A percentile compares a stretch with the other conserved stretches of the same genome.
Conservation (phyloP, 2,329 filamentous ascomycete genomes). For the Talaromyces sp. region DNA sequence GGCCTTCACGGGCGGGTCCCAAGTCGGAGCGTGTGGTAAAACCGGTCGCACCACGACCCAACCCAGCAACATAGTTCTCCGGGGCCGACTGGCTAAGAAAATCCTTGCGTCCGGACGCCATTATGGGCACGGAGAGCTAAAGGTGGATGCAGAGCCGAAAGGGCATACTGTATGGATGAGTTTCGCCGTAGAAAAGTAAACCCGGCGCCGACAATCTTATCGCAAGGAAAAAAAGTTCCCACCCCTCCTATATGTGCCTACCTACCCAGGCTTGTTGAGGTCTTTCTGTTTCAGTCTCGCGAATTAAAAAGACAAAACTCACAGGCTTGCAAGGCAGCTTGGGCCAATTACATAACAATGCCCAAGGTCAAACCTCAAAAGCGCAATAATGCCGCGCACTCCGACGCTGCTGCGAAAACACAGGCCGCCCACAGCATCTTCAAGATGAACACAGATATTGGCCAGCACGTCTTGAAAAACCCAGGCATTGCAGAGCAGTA, state of each 20-base stretch:
- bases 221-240: constrained; percentile 30
- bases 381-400: constrained; percentile 53
- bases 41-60: constrained; percentile 95
- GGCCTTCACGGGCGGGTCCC: constrained; percentile 90
- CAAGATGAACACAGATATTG: constrained; percentile 93
- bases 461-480: constrained; percentile 92
- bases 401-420: constrained; percentile 50
- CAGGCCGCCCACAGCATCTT: constrained; percentile 78
- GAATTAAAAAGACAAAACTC: no score
- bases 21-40: constrained; percentile 98
- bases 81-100: constrained; percentile 85
- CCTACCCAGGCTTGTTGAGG: no score
- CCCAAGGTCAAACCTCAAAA: constrained; percentile 58
- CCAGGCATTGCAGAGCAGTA: constrained; percentile 72
- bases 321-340: no score
- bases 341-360: constrained; percentile 44
- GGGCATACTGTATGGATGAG: constrained; percentile 9
- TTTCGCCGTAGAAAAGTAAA: constrained; percentile 19
- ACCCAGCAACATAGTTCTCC: constrained; percentile 90
- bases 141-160: constrained; percentile 1
- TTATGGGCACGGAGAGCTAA: constrained; percentile 36
- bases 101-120: constrained; percentile 70
- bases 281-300: background rate
- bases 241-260: no score
- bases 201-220: constrained; percentile 32